A percentile compares a stretch with the other conserved stretches of the same genome.
Evolutionary conservation across 2,329 filamentous ascomycete species (phyloP).

Genomic region (Penicillium polonicum): DNA sequence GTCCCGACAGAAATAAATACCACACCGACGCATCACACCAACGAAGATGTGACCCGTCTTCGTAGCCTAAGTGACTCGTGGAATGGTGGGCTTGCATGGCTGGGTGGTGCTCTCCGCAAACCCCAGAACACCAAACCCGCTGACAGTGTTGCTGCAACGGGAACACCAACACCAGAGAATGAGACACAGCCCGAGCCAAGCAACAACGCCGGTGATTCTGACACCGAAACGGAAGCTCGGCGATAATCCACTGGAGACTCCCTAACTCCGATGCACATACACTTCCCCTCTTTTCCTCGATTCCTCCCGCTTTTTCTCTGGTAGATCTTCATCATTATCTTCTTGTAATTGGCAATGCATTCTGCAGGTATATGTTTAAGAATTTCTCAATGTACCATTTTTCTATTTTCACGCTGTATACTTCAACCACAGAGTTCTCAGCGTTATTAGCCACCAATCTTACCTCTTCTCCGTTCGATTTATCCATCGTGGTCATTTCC

Average conservation of each 20-base stretch:
- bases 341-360: constrained; percentile 25
- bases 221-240: constrained; percentile 9
- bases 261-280: constrained; percentile 6
- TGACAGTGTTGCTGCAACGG: constrained; percentile 14
- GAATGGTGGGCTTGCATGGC: constrained; percentile 37
- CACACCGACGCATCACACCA: constrained; percentile 5
- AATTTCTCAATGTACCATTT: constrained; percentile 16
- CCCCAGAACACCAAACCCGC: background rate
- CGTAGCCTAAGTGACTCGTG: constrained; percentile 42
- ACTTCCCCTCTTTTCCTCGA: background rate
- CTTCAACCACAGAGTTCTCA: background rate
- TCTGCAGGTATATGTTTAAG: constrained; percentile 15
- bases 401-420: background rate
- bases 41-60: constrained; percentile 27
- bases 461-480: background rate
- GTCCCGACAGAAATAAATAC: constrained; percentile 18
- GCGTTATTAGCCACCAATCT: background rate
- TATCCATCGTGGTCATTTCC: background rate
- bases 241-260: constrained; percentile 2
- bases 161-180: constrained; percentile 12
- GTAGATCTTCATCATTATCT: constrained; percentile 11
- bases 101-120: constrained; percentile 34
- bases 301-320: constrained; percentile 4
- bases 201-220: background rate
- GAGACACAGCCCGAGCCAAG: constrained; percentile 1